Conservation (phyloP, 1,284 basidiomycete species). For the Stygiomarasmius scandens region DNA sequence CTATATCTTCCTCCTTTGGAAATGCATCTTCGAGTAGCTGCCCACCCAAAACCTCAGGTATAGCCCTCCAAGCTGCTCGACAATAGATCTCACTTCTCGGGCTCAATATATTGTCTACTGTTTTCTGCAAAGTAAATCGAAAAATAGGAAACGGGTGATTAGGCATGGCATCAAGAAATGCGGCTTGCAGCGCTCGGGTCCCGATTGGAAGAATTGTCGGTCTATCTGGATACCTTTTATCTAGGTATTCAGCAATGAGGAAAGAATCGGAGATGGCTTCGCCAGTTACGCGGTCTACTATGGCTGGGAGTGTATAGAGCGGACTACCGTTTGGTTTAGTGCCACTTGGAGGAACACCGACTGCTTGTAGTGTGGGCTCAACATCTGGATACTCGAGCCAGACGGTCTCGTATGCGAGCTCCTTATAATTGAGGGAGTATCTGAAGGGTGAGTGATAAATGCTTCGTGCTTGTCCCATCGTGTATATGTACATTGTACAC, state of each 20-base stretch:
- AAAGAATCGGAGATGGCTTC: slow-evolving; percentile 35
- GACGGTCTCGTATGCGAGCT: slow-evolving; percentile 40
- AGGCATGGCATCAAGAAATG: slow-evolving; percentile 22
- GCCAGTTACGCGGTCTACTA: slow-evolving; percentile 33
- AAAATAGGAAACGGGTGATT: slow-evolving; percentile 19
- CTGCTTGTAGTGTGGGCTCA: slow-evolving; percentile 28
- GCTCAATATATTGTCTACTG: slow-evolving; percentile 27
- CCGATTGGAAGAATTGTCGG: slow-evolving; percentile 30
- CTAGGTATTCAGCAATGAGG: slow-evolving; percentile 41
- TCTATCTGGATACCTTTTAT: slow-evolving; percentile 33
- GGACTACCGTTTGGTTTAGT: slow-evolving; percentile 30
- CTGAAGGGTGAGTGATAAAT: slow-evolving; percentile 16
- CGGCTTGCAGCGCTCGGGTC: slow-evolving; percentile 23
- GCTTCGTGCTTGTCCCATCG: too few relatives aligned
- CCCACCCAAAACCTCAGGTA: not conserved
- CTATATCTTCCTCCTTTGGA: not conserved
- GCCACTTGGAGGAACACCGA: slow-evolving; percentile 33
- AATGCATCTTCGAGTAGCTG: slow-evolving; percentile 26
- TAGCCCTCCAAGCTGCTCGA: slow-evolving; percentile 15
- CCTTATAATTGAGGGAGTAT: slow-evolving; percentile 42
- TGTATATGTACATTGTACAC: not conserved
- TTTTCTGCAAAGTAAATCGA: slow-evolving; percentile 25
- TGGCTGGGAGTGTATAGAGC: slow-evolving; percentile 40
- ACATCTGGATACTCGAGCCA: slow-evolving; percentile 47
- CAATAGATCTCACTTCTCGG: slow-evolving; percentile 35